Conservation (phyloP, 176 grass and related monocot genomes). For the Bonia amplexicaulis region DNA sequence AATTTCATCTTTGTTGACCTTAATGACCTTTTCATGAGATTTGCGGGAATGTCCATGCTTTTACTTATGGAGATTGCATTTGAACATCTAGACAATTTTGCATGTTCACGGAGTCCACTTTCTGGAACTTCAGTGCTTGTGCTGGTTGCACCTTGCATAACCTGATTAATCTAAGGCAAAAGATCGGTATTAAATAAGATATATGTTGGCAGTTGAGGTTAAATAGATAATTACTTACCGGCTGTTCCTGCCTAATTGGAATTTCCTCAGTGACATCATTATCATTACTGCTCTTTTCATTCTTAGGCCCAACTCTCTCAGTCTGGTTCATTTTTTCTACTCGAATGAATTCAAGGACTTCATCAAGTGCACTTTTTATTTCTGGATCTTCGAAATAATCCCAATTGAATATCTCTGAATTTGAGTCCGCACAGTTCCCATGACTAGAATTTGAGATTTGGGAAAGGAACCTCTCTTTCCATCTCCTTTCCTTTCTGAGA, state of each 20-base stretch:
- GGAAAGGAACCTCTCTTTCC: slow-evolving; percentile 31
- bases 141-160: slow-evolving; percentile 19
- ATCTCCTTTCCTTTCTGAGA: slow-evolving; percentile 24
- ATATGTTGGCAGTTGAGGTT: background rate
- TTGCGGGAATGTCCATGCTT: slow-evolving; percentile 3
- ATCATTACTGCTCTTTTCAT: slow-evolving; percentile 30
- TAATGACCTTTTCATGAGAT: slow-evolving; percentile 44
- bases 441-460: slow-evolving; percentile 28
- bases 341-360: slow-evolving; percentile 73
- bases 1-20: slow-evolving; percentile 46
- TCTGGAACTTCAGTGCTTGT: slow-evolving; percentile 19
- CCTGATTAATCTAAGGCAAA: slow-evolving; percentile 33
- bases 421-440: slow-evolving; percentile 31
- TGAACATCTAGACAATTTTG: slow-evolving; percentile 25
- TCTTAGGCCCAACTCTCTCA: slow-evolving; percentile 37
- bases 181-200: background rate
- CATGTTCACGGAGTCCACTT: slow-evolving; percentile 21
- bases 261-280: slow-evolving; percentile 15
- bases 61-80: slow-evolving; percentile 30
- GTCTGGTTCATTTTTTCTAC: slow-evolving; percentile 61
- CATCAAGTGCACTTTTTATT: slow-evolving; percentile 72
- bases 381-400: slow-evolving; percentile 82
- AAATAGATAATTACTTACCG: slow-evolving; percentile 40
- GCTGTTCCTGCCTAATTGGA: slow-evolving; percentile 27
- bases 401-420: slow-evolving; percentile 54